Base-by-base conservation (phyloP, 441 rosid genomes). In the Gossypium trilobum region DNA sequence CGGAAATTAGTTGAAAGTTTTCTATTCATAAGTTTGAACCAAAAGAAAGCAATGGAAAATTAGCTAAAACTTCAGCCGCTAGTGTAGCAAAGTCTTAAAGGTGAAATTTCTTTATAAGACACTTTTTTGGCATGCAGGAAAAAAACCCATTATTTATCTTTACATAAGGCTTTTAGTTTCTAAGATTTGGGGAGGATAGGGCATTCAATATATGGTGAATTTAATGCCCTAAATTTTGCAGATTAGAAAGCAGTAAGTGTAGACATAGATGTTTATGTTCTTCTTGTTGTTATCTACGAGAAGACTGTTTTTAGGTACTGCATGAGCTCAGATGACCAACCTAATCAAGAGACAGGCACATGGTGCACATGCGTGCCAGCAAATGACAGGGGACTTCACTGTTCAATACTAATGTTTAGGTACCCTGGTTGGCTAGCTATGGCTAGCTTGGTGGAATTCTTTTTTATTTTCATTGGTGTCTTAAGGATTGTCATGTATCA, bases 321-420 rank as follows among this genome's bases (percentile, higher is more conserved):
- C 2, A 3, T 20, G 68, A 64, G 68, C 68, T 39, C 17, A 39
- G 52, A 39, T 42, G 52, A 39, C 68, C 31, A 64, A 64, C 31
- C 17, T 20, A n/a, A 10, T 52, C 68, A 46, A 55, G 60, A 70
- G 66, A 73, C 68, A 57, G 54, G 77, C 71, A 78, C 55, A 64
- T 74, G 78, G 72, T 33, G 54, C 77, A 78, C 72, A 77, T 63
- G 68, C 42, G 9, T 63, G 68, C 50, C 68, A 63, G 68, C 68
- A 63, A 19, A 70, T 56, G 60, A 58, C 48, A 51, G 25, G 50
- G 29, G 19, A n/a, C 20, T 66, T 46, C 48, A 9, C 48, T 51
- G 61, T 51, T 68, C 72, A 25, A 48, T 1, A 29, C 42, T 36
- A 11, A 59, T 50, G 60, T 20, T 67, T 67, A 59, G 54, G 58